These are phyloP conservation scores for Starmerella floricola DNA, from an alignment of 805 yeast genomes.

Conservation along the genomic window DNA sequence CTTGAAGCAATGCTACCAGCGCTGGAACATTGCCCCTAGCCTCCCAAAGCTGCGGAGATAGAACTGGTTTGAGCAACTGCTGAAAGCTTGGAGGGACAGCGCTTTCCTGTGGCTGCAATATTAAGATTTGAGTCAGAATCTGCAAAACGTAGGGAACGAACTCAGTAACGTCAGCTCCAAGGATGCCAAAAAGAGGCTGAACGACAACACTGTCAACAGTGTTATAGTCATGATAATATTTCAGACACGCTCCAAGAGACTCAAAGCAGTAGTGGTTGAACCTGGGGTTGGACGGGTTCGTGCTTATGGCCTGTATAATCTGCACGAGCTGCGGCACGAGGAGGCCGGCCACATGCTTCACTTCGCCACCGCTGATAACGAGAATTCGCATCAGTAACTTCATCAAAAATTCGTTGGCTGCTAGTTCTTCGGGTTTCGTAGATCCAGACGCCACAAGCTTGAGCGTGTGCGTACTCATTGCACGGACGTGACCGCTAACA, in stretches of 20 bases:
- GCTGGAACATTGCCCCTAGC: conserved; percentile 88
- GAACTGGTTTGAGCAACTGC: conserved; percentile 62
- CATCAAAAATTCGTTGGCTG: conserved; percentile 91
- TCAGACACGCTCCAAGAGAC: conserved; percentile 64
- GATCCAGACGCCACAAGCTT: conserved; percentile 48
- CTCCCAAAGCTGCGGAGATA: conserved; percentile 92
- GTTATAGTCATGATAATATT: conserved; percentile 30
- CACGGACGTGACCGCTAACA: conserved; percentile 46
- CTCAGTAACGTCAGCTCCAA: conserved; percentile 82
- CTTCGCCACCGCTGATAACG: conserved; percentile 50
- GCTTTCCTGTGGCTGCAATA: conserved; percentile 30
- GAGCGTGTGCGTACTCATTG: conserved; percentile 54
- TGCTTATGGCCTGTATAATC: conserved; percentile 58
- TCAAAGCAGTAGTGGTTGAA: conserved; percentile 88
- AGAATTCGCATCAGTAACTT: conserved; percentile 75
- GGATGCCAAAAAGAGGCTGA: conserved; percentile 53
- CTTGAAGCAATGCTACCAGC: conserved; percentile 62
- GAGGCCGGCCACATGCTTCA: conserved; percentile 25
- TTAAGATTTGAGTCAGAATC: conserved; percentile 67
- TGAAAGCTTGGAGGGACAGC: conserved; percentile 54
- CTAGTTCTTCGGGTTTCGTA: conserved; percentile 71
- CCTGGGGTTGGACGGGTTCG: conserved; percentile 90
- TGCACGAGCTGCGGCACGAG: conserved; percentile 56
- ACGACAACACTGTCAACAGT: conserved; percentile 42
- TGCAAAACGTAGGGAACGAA: conserved; percentile 90